These are phyloP conservation scores for Heterobasidion occidentale DNA, from an alignment of 1,284 basidiomycete species.

Conservation along the genomic window DNA sequence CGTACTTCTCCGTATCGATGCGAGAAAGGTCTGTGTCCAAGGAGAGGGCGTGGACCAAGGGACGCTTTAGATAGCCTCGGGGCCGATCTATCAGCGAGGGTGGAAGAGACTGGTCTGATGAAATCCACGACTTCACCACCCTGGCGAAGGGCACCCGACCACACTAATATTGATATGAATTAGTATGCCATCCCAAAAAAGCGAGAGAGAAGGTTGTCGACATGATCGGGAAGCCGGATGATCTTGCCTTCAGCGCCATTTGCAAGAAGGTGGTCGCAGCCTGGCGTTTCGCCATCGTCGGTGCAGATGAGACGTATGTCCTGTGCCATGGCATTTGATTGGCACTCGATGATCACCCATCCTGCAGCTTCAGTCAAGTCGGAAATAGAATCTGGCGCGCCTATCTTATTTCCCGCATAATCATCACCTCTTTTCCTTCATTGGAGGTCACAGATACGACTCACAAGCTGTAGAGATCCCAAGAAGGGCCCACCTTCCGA, in stretches of 20 bases:
- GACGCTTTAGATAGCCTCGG: background rate
- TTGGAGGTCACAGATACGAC: constrained; percentile 6
- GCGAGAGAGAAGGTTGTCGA: background rate
- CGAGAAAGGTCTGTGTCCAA: background rate
- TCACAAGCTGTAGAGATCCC: constrained; percentile 27
- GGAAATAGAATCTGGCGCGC: constrained; percentile 33
- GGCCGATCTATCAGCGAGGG: background rate
- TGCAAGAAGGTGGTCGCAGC: constrained; percentile 38
- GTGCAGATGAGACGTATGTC: constrained; percentile 42
- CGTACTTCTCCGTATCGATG: background rate
- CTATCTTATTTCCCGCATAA: constrained; percentile 24
- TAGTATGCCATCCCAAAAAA: background rate
- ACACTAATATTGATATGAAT: background rate
- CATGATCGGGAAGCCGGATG: constrained; percentile 31
- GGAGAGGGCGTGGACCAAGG: background rate
- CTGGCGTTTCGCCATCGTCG: constrained; percentile 15
- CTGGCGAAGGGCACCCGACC: background rate
- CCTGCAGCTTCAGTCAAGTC: constrained; percentile 46
- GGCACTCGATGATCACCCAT: constrained; percentile 43
- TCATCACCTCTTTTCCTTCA: background rate
- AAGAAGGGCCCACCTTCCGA: background rate
- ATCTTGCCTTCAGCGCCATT: constrained; percentile 40
- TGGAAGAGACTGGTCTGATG: background rate
- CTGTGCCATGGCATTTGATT: constrained; percentile 27
- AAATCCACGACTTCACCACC: background rate